Percentiles rank a stretch among this genome's conserved stretches.
Evolutionary conservation across 192 early-diverging fungal species (phyloP).

Genomic region (Backusella macrospora): DNA sequence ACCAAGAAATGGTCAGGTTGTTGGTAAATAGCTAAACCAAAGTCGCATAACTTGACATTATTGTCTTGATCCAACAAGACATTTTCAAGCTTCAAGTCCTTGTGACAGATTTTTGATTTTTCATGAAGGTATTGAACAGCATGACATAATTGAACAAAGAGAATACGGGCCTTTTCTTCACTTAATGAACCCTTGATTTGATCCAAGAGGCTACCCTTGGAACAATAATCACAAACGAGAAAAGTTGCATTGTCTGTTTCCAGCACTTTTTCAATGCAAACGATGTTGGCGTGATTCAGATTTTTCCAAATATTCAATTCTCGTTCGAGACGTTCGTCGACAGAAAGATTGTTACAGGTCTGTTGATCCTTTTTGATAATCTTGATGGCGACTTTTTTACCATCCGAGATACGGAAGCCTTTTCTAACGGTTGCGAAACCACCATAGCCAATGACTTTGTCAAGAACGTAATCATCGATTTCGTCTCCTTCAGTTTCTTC

Average conservation of each 20-base stretch:
- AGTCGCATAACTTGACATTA: slow-evolving; percentile 86
- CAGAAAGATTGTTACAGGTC: slow-evolving; percentile 8
- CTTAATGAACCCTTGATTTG: slow-evolving; percentile 52
- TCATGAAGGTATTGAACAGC: slow-evolving; percentile 82
- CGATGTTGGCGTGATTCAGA: slow-evolving; percentile 70
- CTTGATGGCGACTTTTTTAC: slow-evolving; percentile 68
- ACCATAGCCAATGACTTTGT: slow-evolving; percentile 70
- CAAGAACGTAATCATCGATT: slow-evolving; percentile 72
- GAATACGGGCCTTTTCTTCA: slow-evolving; percentile 52
- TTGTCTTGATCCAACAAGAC: slow-evolving; percentile 68
- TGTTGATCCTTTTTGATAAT: slow-evolving; percentile 54
- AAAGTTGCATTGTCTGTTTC: slow-evolving; percentile 69
- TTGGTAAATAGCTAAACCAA: slow-evolving; percentile 73
- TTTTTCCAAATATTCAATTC: slow-evolving; percentile 71
- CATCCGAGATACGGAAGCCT: slow-evolving; percentile 53
- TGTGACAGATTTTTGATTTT: slow-evolving; percentile 65
- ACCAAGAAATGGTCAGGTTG: slow-evolving; percentile 32
- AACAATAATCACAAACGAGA: slow-evolving; percentile 72
- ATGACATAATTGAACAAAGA: slow-evolving; percentile 76
- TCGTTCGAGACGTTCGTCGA: slow-evolving; percentile 52
- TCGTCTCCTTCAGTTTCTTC: slow-evolving; percentile 70
- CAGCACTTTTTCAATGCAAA: slow-evolving; percentile 65
- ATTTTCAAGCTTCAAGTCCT: slow-evolving; percentile 95
- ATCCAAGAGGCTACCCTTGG: slow-evolving; percentile 65
- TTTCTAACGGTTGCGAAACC: slow-evolving; percentile 78